Conservation (phyloP, 805 yeast species). For the Monosporozyma siamensis region DNA sequence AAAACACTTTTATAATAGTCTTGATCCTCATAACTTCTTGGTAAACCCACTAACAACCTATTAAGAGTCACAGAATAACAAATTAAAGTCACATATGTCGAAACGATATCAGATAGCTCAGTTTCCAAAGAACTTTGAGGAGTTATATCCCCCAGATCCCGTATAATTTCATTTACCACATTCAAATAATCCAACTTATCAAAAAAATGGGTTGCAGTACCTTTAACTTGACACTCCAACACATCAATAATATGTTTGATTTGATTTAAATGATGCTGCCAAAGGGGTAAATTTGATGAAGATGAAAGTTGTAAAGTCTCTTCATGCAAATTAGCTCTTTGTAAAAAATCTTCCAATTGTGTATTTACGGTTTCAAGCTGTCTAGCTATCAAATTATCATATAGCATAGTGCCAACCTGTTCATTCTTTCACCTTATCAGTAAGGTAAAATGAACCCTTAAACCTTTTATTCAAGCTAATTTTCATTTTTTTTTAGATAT, state of each 20-base stretch:
- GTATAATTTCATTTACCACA: neutral
- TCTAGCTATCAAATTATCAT: neutral
- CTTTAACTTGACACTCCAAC: neutral
- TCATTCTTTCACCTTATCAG: too few relatives aligned
- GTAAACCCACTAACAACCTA: slow-evolving; percentile 12
- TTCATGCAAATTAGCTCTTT: neutral
- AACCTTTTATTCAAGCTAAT: too few relatives aligned
- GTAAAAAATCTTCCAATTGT: neutral
- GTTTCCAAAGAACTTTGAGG: neutral
- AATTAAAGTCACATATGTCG: slow-evolving; percentile 13
- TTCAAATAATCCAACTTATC: neutral
- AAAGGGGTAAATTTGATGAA: neutral
- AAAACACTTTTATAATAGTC: slow-evolving; percentile 13
- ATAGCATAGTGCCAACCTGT: neutral
- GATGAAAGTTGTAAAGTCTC: neutral
- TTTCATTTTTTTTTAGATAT: too few relatives aligned
- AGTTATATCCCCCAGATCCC: neutral
- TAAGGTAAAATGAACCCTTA: too few relatives aligned
- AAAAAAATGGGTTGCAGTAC: neutral
- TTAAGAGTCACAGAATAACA: slow-evolving; percentile 18
- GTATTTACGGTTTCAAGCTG: neutral
- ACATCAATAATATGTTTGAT: neutral
- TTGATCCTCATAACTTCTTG: slow-evolving; percentile 15
- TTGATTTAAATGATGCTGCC: neutral
- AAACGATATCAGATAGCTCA: slow-evolving; percentile 3